Conservation (phyloP, 78 protist species). For the Dictyostelium firmibasis region DNA sequence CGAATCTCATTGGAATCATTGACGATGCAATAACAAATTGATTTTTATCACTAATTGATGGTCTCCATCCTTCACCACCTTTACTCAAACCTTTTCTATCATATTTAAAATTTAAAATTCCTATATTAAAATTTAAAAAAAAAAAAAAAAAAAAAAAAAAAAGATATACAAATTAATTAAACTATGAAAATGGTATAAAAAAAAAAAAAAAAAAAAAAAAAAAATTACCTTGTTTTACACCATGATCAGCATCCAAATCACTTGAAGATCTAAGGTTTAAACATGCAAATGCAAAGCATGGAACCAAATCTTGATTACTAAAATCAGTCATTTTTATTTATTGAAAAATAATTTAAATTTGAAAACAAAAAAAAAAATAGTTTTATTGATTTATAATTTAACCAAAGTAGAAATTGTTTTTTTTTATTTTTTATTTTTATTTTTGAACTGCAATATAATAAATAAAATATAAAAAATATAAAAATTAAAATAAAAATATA, state of each 20-base stretch:
- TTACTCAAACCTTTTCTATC: not conserved
- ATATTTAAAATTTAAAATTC: not conserved
- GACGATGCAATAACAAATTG: not conserved
- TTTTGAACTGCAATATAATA: not conserved
- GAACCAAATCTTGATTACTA: not conserved
- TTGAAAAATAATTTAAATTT: not conserved
- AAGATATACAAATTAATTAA: not conserved
- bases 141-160: not conserved
- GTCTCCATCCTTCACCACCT: not conserved
- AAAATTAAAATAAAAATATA: not conserved
- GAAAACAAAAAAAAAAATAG: not conserved
- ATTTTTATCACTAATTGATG: not conserved
- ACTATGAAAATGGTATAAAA: no score
- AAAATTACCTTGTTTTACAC: not conserved
- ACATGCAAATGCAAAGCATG: not conserved
- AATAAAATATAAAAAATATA: not conserved
- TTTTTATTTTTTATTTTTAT: no score
- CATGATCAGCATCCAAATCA: slow-evolving; percentile 14
- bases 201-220: not conserved
- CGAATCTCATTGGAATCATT: not conserved
- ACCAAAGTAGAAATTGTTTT: no score
- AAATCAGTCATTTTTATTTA: not conserved
- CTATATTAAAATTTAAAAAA: not conserved
- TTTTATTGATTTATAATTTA: no score
- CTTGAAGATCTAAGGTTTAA: not conserved